Base-by-base conservation (phyloP, 2,329 filamentous ascomycete genomes). In the Verticillium zaregamsianum region DNA sequence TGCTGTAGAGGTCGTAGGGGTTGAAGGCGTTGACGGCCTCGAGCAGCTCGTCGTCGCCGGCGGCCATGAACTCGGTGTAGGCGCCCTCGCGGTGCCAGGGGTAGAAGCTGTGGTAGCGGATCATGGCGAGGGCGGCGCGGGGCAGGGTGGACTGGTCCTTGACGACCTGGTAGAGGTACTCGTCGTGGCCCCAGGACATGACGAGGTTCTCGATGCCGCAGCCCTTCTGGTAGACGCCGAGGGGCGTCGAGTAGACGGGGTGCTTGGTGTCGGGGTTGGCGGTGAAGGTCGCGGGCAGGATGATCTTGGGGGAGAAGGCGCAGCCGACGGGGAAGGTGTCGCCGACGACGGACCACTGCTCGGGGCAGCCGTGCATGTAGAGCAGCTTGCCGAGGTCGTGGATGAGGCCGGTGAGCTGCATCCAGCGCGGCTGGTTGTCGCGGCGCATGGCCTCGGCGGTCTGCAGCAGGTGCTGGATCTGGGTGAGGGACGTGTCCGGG, bases 261-360 rank as follows among this genome's bases (percentile, higher is more conserved):
- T 96, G 82, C 17, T 77, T 74, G 70, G 75, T 81, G 77, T 97
- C 93, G 0, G 91, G 90, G 79, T 97, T 97, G 60, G 79, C 82
- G 64, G 75, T 78, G 76, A 97, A 96, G 28, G 89, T 92, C 60
- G 89, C 86, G 0, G 90, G 87, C 76, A 94, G 92, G 78, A 96
- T 90, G 79, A 94, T 94, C 67, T 83, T 81, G 63, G 88, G 79
- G 71, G 92, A 89, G 71, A 91, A 92, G 65, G 83, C 84, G 74
- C 89, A 92, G 68, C 90, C 90, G 52, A 93, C 89, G 55, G 90
- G 89, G 76, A 93, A 93, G 1, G 90, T 93, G 75, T 93, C 90
- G 62, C 93, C 93, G 31, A 97, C 93, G 3, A 96, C 92, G 71
- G 96, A 92, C 93, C 93, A 97, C 78, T 96, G 93, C 59, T 92